A percentile compares a stretch with the other conserved stretches of the same genome.
Evolutionary conservation across 164 flowering plant species (phyloP).

Genomic region (Houttuynia cordata): DNA sequence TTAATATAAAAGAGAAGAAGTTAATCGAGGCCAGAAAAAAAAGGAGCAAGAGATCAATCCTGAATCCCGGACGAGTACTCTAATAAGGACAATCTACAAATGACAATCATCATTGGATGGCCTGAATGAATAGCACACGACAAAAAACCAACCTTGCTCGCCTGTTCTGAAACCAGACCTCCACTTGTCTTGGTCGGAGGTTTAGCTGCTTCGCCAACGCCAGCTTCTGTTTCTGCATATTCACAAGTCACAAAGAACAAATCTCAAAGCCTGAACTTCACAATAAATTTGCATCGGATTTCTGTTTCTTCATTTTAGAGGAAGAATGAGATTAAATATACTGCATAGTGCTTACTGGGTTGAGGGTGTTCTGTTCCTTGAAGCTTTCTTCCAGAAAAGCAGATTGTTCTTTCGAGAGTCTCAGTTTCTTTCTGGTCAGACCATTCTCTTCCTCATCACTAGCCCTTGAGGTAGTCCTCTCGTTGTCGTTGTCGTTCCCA

Average conservation of each 20-base stretch:
- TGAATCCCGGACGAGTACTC: no score
- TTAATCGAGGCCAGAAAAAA: no score
- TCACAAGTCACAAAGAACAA: not conserved
- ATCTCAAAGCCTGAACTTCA: not conserved
- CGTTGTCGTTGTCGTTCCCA: conserved; percentile 26
- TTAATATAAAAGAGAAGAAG: no score
- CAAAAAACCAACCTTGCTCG: conserved; percentile 53
- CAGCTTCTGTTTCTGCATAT: conserved; percentile 70
- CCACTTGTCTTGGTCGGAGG: conserved; percentile 74
- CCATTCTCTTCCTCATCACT: conserved; percentile 77
- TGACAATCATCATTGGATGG: not conserved
- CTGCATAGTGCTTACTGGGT: conserved; percentile 48
- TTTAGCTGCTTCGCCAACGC: conserved; percentile 60
- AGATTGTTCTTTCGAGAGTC: conserved; percentile 83
- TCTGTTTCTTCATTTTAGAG: not conserved
- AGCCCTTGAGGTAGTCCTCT: conserved; percentile 41
- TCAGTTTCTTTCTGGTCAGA: conserved; percentile 57
- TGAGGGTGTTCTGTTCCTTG: conserved; percentile 87
- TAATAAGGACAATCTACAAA: no score
- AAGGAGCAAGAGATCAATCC: no score
- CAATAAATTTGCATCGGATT: not conserved
- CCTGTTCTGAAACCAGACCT: conserved; percentile 84
- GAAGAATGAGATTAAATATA: not conserved
- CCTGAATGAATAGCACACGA: not conserved
- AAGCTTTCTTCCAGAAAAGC: conserved; percentile 91